Percentiles rank a stretch among this genome's conserved stretches.
phyloP scores from a whole-genome alignment of 495 filamentous ascomycete genomes.

The Penicillium daleae region DNA sequence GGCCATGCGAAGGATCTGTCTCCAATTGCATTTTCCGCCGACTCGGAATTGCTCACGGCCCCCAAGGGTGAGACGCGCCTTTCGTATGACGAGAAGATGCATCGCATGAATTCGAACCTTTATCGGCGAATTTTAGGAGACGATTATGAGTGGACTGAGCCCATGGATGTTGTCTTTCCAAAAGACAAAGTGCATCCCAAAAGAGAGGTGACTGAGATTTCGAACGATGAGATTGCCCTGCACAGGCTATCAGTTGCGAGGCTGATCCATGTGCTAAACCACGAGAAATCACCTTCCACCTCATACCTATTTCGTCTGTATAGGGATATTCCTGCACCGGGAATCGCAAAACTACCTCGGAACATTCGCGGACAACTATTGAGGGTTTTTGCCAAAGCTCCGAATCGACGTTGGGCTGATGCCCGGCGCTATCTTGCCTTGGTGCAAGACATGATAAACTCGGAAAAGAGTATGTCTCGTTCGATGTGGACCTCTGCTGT shows the following conservation, averaged over 20 bases:
- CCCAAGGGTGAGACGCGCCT: constrained; percentile 3
- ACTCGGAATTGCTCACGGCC: neutral
- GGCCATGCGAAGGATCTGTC: neutral
- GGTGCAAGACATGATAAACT: constrained; percentile 77
- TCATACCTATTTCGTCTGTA: constrained; percentile 64
- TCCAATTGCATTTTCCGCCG: neutral
- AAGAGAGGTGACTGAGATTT: constrained; percentile 10
- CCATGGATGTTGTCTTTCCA: constrained; percentile 22
- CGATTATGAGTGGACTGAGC: constrained; percentile 21
- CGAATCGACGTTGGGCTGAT: constrained; percentile 44
- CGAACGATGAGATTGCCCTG: constrained; percentile 24
- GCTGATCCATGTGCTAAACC: constrained; percentile 47
- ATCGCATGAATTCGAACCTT: constrained; percentile 18
- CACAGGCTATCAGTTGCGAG: constrained; percentile 37
- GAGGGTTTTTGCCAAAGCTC: constrained; percentile 61
- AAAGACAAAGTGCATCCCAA: constrained; percentile 8
- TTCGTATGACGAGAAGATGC: constrained; percentile 22
- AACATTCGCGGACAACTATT: constrained; percentile 66
- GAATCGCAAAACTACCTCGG: constrained; percentile 65
- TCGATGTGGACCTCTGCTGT: constrained; percentile 84
- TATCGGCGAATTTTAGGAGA: constrained; percentile 22
- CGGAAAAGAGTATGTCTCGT: constrained; percentile 62
- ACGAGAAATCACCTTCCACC: constrained; percentile 47
- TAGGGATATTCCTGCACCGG: constrained; percentile 62
- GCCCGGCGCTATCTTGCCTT: constrained; percentile 78